Percentiles rank a stretch among this genome's conserved stretches.
phyloP scores from a whole-genome alignment of 192 early-diverging fungal species.

The Podila minutissima region DNA sequence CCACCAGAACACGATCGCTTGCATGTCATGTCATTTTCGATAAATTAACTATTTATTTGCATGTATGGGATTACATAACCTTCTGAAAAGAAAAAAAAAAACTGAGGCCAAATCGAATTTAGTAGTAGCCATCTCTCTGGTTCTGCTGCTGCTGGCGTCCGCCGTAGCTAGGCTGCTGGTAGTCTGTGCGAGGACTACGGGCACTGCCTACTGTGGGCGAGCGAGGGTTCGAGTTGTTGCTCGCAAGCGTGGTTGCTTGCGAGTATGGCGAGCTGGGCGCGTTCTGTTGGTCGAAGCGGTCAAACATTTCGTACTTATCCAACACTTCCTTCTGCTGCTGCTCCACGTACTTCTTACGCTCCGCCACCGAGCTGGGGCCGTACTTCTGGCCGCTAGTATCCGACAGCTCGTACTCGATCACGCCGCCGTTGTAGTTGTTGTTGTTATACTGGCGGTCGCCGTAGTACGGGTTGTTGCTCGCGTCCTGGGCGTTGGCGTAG shows the following conservation, averaged over 20 bases:
- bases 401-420: constrained; percentile 35
- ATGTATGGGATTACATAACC: too few species aligned
- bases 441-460: constrained; percentile 2
- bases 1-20: too few species aligned
- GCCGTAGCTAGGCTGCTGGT: neutral
- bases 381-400: constrained; percentile 18
- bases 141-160: neutral
- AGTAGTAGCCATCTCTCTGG: neutral
- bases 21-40: too few species aligned
- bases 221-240: neutral
- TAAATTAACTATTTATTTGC: too few species aligned
- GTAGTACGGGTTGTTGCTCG: constrained; percentile 3
- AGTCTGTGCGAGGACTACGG: neutral
- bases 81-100: neutral
- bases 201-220: neutral
- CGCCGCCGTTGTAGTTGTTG: neutral
- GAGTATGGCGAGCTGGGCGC: neutral
- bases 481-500: constrained; percentile 6
- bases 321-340: constrained; percentile 28
- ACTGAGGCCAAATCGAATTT: neutral
- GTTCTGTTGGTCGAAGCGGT: neutral
- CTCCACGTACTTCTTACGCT: constrained; percentile 33
- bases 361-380: constrained; percentile 11
- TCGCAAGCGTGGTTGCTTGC: neutral
- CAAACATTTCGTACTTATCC: constrained; percentile 22